Base-by-base conservation (phyloP, 108 stramenopile species). In the Discostella pseudostelligera region DNA sequence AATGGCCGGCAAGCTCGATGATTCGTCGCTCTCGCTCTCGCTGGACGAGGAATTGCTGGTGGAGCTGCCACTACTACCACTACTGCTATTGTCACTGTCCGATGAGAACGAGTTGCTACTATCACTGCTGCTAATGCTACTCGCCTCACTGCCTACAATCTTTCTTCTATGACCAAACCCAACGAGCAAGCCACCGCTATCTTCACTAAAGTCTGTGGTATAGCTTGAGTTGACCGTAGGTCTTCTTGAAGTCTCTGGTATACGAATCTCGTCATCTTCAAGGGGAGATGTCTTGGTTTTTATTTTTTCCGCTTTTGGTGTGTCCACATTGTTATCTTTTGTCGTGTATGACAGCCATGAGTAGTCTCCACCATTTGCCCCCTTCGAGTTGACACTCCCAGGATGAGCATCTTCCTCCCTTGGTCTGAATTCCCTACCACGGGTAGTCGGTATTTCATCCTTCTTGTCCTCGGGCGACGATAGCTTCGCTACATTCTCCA, bases 101-200 rank as follows among this genome's bases (percentile, higher is more conserved):
- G 55, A 56, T n/a, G 55, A 56, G 3, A 26, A 56, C 25, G 62
- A 58, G 42, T 60, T 58, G 62, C 60, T 64, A 39, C 21, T 39
- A 8, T 35, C 46, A 37, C 42, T 62, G 45, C 62, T 58, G 35
- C 62, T 48, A 12, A 42, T 54, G 22, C 37, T 24, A 50, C 62
- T 68, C n/a, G 32, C 49, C 21, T 40, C 45, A 54, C 46, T 58
- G 8, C 42, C 37, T 20, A 25, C 2, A 13, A 8, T 37, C 32
- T 60, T 51, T 19, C 24, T 25, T 59, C 74, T 67, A 39, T 49
- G 60, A 19, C 75, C 75, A 55, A 76, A 76, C 9, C 75, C 75
- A 51, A 76, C 75, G 43, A 76, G 62, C 43, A 76, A 59, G 16
- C 75, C 75, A 43, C 36, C 63, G 43, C 24, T 45, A 20, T 61